These are phyloP conservation scores for Blastobotrys malaysiensis DNA, from an alignment of 1,139 yeast species.

Conservation along the genomic window DNA sequence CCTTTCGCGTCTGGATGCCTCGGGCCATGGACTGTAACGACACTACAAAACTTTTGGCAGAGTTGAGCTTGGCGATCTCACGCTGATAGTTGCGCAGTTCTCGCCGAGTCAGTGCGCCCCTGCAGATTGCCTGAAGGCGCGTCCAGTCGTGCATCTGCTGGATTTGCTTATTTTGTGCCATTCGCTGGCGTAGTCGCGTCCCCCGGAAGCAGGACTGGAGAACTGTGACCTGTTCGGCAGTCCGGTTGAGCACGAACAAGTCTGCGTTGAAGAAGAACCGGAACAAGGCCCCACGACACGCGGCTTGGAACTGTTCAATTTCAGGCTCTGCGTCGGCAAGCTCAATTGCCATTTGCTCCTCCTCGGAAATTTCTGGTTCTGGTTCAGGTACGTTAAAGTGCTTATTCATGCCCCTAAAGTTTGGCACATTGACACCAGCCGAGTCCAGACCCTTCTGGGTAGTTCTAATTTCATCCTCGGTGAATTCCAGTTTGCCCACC, in stretches of 20 bases:
- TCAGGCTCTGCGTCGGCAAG: conserved; percentile 24
- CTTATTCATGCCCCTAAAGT: conserved; percentile 37
- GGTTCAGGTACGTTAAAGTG: conserved; percentile 30
- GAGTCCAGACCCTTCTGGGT: conserved; percentile 63
- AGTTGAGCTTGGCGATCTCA: not conserved
- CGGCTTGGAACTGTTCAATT: conserved; percentile 36
- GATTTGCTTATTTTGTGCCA: not conserved
- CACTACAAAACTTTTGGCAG: not conserved
- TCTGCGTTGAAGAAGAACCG: conserved; percentile 17
- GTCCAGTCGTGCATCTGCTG: not conserved
- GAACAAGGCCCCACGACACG: conserved; percentile 26
- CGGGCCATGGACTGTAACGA: conserved; percentile 20
- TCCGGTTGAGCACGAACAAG: conserved; percentile 16
- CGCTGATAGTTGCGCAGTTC: conserved; percentile 4
- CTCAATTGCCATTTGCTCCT: conserved; percentile 32
- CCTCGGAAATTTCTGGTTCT: conserved; percentile 26
- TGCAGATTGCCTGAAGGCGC: conserved; percentile 15
- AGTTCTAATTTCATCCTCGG: conserved; percentile 58
- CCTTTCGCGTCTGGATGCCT: conserved; percentile 13
- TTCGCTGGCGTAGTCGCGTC: not conserved
- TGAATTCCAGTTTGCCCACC: conserved; percentile 58
- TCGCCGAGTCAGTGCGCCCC: conserved; percentile 18
- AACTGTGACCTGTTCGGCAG: conserved; percentile 10
- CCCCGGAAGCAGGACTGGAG: conserved; percentile 31
- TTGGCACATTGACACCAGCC: conserved; percentile 38